Base-by-base conservation (phyloP, 306 rosid species). In the Trifolium fragiferum region DNA sequence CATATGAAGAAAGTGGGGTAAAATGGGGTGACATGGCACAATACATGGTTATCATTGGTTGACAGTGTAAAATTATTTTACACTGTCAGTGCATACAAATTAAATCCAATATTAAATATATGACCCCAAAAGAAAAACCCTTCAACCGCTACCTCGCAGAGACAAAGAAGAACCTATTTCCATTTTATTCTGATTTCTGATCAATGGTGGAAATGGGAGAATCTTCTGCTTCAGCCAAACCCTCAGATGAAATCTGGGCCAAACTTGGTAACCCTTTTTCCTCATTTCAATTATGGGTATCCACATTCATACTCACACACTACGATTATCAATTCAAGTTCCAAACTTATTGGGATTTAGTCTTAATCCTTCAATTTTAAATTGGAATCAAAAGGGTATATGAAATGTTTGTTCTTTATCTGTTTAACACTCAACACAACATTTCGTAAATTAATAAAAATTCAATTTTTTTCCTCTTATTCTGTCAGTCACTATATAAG, bases 211-310 rank as follows among this genome's bases (percentile, higher is more conserved):
- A 87, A 74, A 68, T 15, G 27, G 96, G 96, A 68, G 93, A 90
- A 80, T 66, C 81, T 80, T 90, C 96, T 2, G 82, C 81, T 49
- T 69, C 81, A 67, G 66, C 87, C 44, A 87, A 84, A 47, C 76
- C 84, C 69, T 49, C 88, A 2, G 75, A 76, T 37, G 86, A 89
- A 86, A 71, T 81, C 68, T 93, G 98, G 98, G 98, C 98, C 19
- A 86, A 82, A 85, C 96, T 93, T 58, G 92, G 97, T 91, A 86
- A 66, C 30, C 55, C 32, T 9, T 43, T 11, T 61, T 68, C 62
- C 35, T 25, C 20, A 54, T 5, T 38, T 46, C 68, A 58, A 19
- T 49, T 38, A 37, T 37, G 40, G 40, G 2, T 43, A 40, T 70
- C 53, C 20, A 66, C n/a, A 66, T 5, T 53, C 72, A 67, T 16